These are phyloP conservation scores for Casuarina cunninghamiana DNA, from an alignment of 306 rosid genomes.

Conservation along the genomic window DNA sequence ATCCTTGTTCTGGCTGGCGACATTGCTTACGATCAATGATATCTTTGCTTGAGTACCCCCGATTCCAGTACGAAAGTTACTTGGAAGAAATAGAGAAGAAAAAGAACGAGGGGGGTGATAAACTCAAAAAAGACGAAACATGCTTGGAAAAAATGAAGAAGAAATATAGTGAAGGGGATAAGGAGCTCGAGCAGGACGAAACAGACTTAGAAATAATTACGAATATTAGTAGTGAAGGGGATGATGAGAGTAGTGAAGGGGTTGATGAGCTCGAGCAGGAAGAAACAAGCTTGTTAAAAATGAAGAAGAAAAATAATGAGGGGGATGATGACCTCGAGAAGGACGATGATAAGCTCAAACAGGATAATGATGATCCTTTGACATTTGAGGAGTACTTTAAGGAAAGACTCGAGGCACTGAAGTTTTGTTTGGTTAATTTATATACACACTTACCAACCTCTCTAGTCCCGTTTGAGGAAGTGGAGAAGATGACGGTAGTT, in stretches of 20 bases:
- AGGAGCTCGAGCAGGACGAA: too few species aligned
- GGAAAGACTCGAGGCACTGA: constrained; percentile 27
- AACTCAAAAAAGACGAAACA: too few species aligned
- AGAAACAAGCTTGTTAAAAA: too few species aligned
- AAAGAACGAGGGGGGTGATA: not conserved
- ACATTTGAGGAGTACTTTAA: constrained; percentile 33
- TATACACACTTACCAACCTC: constrained; percentile 56
- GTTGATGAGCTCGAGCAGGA: too few species aligned
- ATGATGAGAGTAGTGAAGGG: too few species aligned
- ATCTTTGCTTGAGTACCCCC: constrained; percentile 31
- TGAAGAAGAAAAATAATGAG: too few species aligned
- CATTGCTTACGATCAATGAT: constrained; percentile 18
- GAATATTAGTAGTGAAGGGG: too few species aligned
- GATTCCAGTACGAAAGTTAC: constrained; percentile 10
- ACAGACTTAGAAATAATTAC: too few species aligned
- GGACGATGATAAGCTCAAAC: not conserved
- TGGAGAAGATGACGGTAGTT: not conserved
- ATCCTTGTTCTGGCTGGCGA: constrained; percentile 21
- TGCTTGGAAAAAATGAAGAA: too few species aligned
- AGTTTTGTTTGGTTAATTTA: constrained; percentile 16
- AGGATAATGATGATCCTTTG: constrained; percentile 3
- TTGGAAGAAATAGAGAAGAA: not conserved
- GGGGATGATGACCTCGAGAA: too few species aligned
- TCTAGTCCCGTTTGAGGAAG: constrained; percentile 21
- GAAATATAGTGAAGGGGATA: too few species aligned